Conservation (phyloP, 768 basidiomycete species). For the Boletus vinaceobasis region DNA sequence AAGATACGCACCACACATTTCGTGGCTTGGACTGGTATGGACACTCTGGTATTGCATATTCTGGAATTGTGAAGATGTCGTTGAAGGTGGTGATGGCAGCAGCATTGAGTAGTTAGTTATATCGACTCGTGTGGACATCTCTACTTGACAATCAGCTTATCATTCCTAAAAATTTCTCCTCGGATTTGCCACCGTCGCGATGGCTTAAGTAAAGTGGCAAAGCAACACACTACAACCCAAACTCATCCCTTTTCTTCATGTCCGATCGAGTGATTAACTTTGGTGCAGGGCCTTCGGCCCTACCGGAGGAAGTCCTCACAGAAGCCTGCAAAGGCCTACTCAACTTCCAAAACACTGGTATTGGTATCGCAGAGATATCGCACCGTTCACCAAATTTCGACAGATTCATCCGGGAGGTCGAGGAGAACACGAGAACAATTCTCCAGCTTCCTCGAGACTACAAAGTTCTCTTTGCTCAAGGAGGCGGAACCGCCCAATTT, state of each 20-base stretch:
- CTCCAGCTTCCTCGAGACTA: slow-evolving; percentile 83
- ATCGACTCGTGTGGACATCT: background rate
- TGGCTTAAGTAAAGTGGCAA: background rate
- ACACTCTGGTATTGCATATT: background rate
- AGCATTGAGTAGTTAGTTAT: background rate
- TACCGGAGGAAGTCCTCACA: slow-evolving; percentile 82
- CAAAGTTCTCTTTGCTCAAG: slow-evolving; percentile 88
- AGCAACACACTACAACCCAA: background rate
- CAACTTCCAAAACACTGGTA: slow-evolving; percentile 87
- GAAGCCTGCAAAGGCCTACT: slow-evolving; percentile 83
- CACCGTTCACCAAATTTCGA: slow-evolving; percentile 92
- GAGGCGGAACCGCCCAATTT: slow-evolving; percentile 91
- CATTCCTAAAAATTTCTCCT: too few relatives aligned
- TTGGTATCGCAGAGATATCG: slow-evolving; percentile 94
- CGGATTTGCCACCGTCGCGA: background rate
- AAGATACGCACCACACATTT: background rate
- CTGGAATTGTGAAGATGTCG: background rate
- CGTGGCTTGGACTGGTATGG: background rate
- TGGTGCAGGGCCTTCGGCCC: slow-evolving; percentile 89
- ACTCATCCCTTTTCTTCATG: slow-evolving; percentile 14
- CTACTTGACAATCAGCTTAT: too few relatives aligned
- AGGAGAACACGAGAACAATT: slow-evolving; percentile 67
- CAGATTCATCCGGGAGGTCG: slow-evolving; percentile 58
- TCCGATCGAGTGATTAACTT: slow-evolving; percentile 73
- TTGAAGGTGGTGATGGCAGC: background rate